phyloP scores from a whole-genome alignment of 75 land plant species.

The Chamaecyparis obtusa region DNA sequence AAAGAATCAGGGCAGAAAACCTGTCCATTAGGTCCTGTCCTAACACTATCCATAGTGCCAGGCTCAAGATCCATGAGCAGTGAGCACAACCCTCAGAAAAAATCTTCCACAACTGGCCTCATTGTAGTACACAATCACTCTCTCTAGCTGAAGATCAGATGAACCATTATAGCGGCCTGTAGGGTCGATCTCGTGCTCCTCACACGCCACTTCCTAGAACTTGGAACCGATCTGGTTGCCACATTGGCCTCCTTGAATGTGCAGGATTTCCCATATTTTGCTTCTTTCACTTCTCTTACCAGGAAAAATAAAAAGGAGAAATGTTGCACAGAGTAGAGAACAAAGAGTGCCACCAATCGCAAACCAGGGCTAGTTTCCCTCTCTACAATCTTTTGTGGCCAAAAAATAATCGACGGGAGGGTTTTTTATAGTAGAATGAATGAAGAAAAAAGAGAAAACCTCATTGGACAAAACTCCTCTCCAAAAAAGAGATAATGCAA shows the following conservation, averaged over 20 bases:
- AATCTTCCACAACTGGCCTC: conserved; percentile 49
- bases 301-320: too few species aligned
- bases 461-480: too few species aligned
- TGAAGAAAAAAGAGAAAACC: too few species aligned
- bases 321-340: not conserved
- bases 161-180: conserved; percentile 32
- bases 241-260: conserved; percentile 69
- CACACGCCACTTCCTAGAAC: conserved; percentile 60
- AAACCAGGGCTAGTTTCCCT: not conserved
- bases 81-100: conserved; percentile 44
- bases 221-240: conserved; percentile 72
- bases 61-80: conserved; percentile 57
- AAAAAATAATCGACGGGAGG: too few species aligned
- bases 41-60: conserved; percentile 40
- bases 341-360: not conserved
- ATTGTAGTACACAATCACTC: conserved; percentile 57
- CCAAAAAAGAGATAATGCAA: too few species aligned
- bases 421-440: not conserved
- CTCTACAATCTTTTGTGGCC: not conserved
- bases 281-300: too few species aligned
- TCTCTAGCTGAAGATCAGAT: conserved; percentile 38
- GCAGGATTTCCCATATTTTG: conserved; percentile 56
- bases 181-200: conserved; percentile 43
- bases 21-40: conserved; percentile 40
- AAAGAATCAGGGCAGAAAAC: conserved; percentile 43